Conservation (phyloP, 2,329 filamentous ascomycete species). For the Cercospora canescens region DNA sequence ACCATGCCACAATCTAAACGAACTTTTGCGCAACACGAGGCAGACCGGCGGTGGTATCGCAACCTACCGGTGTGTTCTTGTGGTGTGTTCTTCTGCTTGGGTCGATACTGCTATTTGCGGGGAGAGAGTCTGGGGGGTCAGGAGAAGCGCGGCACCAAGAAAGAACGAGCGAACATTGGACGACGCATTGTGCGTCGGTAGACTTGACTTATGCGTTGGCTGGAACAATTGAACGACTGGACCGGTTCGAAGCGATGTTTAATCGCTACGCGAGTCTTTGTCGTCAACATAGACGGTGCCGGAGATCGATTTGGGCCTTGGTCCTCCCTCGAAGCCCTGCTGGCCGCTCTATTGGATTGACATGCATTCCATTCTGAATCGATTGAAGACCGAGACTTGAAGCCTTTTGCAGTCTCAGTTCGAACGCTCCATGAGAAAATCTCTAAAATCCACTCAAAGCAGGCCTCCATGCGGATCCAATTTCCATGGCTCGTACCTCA, state of each 20-base stretch:
- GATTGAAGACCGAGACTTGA: too few species aligned
- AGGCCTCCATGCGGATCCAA: not conserved
- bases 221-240: not conserved
- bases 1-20: constrained; percentile 1
- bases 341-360: too few species aligned
- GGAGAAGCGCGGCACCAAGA: not conserved
- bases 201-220: not conserved
- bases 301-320: too few species aligned
- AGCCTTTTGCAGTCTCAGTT: too few species aligned
- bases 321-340: too few species aligned
- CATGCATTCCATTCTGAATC: too few species aligned
- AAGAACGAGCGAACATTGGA: constrained; percentile 11
- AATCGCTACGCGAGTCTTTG: not conserved
- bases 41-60: not conserved
- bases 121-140: not conserved
- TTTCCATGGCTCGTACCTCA: not conserved
- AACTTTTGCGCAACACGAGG: constrained; percentile 3
- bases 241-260: not conserved
- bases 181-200: not conserved
- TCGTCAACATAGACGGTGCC: too few species aligned
- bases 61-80: constrained; percentile 7
- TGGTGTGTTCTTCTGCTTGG: constrained; percentile 16
- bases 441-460: too few species aligned
- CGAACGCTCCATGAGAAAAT: too few species aligned
- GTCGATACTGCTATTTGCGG: constrained; percentile 7